A percentile compares a stretch with the other conserved stretches of the same genome.
phyloP scores from a whole-genome alignment of 164 flowering plant species.

The Hamamelis virginiana region DNA sequence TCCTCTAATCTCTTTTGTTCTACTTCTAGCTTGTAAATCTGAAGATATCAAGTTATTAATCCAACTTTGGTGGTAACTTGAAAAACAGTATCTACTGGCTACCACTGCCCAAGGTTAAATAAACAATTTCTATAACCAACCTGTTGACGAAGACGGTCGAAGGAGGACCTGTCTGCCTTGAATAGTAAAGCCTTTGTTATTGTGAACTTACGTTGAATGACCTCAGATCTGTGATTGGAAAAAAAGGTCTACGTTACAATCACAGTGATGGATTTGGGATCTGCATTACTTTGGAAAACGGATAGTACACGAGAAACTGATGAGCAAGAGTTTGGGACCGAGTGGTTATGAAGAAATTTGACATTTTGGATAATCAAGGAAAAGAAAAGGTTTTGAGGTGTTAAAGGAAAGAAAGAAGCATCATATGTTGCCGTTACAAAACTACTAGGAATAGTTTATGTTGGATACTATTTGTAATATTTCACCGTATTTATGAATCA shows the following conservation, averaged over 20 bases:
- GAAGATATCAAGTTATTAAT: conserved; percentile 17
- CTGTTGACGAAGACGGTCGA: conserved; percentile 80
- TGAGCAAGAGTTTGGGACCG: too few species aligned
- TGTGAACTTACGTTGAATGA: conserved; percentile 62
- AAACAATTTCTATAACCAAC: conserved; percentile 25
- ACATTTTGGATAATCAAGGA: too few species aligned
- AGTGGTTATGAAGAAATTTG: background rate
- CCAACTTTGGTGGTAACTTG: background rate
- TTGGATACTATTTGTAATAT: too few species aligned
- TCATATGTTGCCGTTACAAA: too few species aligned
- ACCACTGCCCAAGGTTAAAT: background rate
- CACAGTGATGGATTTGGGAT: too few species aligned
- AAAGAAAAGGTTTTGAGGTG: too few species aligned
- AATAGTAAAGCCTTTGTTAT: conserved; percentile 65
- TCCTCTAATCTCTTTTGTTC: conserved; percentile 86
- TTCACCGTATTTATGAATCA: background rate
- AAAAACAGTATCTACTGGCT: background rate
- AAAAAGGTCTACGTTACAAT: background rate
- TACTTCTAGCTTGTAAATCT: conserved; percentile 76
- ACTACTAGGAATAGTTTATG: too few species aligned
- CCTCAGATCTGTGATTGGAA: conserved; percentile 55
- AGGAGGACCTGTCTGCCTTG: conserved; percentile 81
- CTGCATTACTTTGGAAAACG: background rate
- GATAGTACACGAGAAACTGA: background rate
- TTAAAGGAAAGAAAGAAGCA: too few species aligned